Base-by-base conservation (phyloP, 2,329 filamentous ascomycete genomes). In the Camptophora hylomeconis region DNA sequence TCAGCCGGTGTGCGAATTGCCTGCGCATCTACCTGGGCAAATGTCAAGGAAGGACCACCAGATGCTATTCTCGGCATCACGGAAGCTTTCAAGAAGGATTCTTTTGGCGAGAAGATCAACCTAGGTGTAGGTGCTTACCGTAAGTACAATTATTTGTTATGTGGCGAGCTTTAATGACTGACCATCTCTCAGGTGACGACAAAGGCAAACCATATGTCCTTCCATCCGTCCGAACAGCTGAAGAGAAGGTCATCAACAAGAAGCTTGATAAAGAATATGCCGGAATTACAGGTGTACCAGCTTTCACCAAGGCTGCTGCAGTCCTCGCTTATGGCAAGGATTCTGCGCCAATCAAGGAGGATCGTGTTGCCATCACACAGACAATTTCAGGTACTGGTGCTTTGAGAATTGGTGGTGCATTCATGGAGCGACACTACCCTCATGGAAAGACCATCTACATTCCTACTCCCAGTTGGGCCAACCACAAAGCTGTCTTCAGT, bases 21-120 rank as follows among this genome's bases (percentile, higher is more conserved):
- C 52, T 70, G 75, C 47, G 75, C 72, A 45, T 93, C 84, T 37
- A 81, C 80, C 45, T 95, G 87, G 86, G 73, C 81, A 52, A 79
- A 80, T 50, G 83, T 95, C 32, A 78, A 82, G 45, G 82, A 94
- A 63, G 87, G 87, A 41, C 87, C 87, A 71, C 86, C 87, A 53
- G 54, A 57, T 47, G 60, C 60, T 17, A 63, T 63, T 43, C 51
- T 63, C 37, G 61, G 62, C 50, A 62, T 98, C 63, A 95, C 89
- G 40, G 89, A 98, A 66, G 89, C 89, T 38, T 98, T 89, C 80
- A 98, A 95, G 72, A 86, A 86, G 60, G 89, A 98, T 58, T 71
- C 67, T 50, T 87, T 92, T 60, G 65, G 74, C 40, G 75, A 93
- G 67, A 98, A 95, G 75, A 95, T 98, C 69, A 95, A 95, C 67